Evolutionary conservation across 78 protist species (phyloP), one percentile per base, ranked within the genome.

Genomic region (Dictyostelium capitatum): DNA sequence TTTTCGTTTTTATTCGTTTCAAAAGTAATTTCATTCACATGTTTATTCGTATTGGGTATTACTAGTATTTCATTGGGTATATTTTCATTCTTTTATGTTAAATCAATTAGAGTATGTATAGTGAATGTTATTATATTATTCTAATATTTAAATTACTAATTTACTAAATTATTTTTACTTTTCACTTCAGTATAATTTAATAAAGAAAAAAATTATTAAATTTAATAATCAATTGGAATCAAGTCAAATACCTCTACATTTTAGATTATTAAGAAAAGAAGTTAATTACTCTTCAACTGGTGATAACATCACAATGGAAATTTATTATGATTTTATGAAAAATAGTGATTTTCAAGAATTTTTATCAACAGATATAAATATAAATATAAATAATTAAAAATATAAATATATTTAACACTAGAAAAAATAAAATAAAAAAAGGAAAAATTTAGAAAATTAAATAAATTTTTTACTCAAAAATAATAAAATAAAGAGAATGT

Each of bases 281-380:
- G 11, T 23, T 0, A 59, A 59, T n/a, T 59, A 23, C 11, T 30
- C 69, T 0, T 30, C n/a, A 59, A 59, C 69, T 7, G 69, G 25
- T 59, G 69, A 59, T 59, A 59, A 59, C 9, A 10, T 59, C 0
- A 59, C 69, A 59, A n/a, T 59, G 69, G 69, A 59, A 23, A 30
- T 59, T 6, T 59, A 59, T 59, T 59, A 59, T 23, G 69, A 59
- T 59, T 59, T 59, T 59, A 59, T 59, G 69, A 59, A 59, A 23
- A 59, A 59, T 23, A 59, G 25, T n/a, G 69, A 59, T 59, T 59
- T 59, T 14, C 69, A 59, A 23, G 32, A 59, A 59, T 59, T 59
- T 23, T 9, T 59, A 59, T n/a, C 69, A 8, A 59, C 32, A 8
- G 69, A 23, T n/a, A 20, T 23, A 59, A 56, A 20, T 56, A 20